Conservation (phyloP, 116 monocot genomes). For the Iris pallida region DNA sequence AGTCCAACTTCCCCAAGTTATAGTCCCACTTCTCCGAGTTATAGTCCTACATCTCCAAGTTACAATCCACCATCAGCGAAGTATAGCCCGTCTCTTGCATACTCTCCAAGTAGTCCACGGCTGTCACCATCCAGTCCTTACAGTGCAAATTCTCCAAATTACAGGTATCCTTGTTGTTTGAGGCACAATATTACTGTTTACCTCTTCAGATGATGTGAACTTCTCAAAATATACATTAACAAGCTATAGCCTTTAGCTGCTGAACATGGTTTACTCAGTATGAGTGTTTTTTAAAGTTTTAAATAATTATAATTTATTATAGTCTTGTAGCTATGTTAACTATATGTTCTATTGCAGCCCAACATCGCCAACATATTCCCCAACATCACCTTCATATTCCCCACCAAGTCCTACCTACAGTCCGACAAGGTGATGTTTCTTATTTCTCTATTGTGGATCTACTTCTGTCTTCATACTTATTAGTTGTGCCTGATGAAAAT, state of each 20-base stretch:
- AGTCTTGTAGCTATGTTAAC: not conserved
- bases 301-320: not conserved
- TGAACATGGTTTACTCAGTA: not conserved
- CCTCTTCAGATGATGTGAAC: too few relatives aligned
- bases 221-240: too few relatives aligned
- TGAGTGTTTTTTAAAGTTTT: not conserved
- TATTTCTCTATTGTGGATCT: too few relatives aligned
- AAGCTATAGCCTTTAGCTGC: not conserved
- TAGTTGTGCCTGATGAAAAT: not conserved
- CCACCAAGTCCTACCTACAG: conserved; percentile 81
- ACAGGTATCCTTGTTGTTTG: conserved; percentile 40
- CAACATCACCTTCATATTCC: conserved; percentile 79
- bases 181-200: too few relatives aligned
- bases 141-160: conserved; percentile 74
- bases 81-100: conserved; percentile 63
- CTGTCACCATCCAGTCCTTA: conserved; percentile 72
- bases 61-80: conserved; percentile 83
- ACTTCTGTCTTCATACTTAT: not conserved
- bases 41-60: conserved; percentile 75
- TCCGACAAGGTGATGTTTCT: conserved; percentile 66
- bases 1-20: conserved; percentile 88
- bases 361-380: conserved; percentile 85
- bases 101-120: conserved; percentile 83
- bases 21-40: conserved; percentile 79
- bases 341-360: conserved; percentile 47